These are phyloP conservation scores for Incumbomyces lentus DNA, from an alignment of 2,329 filamentous ascomycete genomes.

Conservation along the genomic window DNA sequence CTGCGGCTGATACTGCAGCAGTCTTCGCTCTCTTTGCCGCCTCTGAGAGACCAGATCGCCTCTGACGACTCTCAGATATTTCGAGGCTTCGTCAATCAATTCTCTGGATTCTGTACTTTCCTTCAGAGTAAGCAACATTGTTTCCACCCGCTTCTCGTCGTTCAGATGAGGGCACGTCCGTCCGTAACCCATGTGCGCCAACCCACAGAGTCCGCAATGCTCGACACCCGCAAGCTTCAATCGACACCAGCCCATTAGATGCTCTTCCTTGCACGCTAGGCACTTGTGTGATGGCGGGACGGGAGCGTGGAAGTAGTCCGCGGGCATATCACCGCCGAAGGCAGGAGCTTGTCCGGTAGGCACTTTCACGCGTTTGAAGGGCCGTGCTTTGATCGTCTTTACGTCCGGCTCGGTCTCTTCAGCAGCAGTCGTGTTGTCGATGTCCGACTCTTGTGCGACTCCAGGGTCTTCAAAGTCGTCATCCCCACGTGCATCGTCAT, in stretches of 20 bases:
- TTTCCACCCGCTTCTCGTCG: slow-evolving; percentile 51
- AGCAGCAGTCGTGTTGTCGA: slow-evolving; percentile 19
- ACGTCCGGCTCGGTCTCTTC: slow-evolving; percentile 11
- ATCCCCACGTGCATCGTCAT: slow-evolving; percentile 21
- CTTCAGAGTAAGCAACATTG: slow-evolving; percentile 55
- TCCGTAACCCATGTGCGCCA: slow-evolving; percentile 47
- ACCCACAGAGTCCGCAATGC: slow-evolving; percentile 54
- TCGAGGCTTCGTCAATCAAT: slow-evolving; percentile 43
- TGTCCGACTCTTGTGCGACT: slow-evolving; percentile 21
- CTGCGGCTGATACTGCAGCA: not conserved
- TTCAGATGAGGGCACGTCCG: slow-evolving; percentile 53
- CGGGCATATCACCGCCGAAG: slow-evolving; percentile 14
- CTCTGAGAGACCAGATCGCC: slow-evolving; percentile 45
- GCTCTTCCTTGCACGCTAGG: slow-evolving; percentile 43
- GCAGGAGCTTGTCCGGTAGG: slow-evolving; percentile 20
- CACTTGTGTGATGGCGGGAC: slow-evolving; percentile 31
- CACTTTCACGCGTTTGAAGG: slow-evolving; percentile 30
- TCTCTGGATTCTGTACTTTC: slow-evolving; percentile 45
- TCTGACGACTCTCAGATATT: slow-evolving; percentile 48
- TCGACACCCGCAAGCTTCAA: slow-evolving; percentile 50
- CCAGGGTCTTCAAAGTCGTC: slow-evolving; percentile 25
- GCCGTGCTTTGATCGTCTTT: slow-evolving; percentile 24
- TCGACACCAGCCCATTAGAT: slow-evolving; percentile 49
- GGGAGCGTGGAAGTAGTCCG: slow-evolving; percentile 9
- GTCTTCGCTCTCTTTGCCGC: slow-evolving; percentile 24